Conservation (phyloP, 2,329 filamentous ascomycete species). For the Berkeleyomyces rouxiae region DNA sequence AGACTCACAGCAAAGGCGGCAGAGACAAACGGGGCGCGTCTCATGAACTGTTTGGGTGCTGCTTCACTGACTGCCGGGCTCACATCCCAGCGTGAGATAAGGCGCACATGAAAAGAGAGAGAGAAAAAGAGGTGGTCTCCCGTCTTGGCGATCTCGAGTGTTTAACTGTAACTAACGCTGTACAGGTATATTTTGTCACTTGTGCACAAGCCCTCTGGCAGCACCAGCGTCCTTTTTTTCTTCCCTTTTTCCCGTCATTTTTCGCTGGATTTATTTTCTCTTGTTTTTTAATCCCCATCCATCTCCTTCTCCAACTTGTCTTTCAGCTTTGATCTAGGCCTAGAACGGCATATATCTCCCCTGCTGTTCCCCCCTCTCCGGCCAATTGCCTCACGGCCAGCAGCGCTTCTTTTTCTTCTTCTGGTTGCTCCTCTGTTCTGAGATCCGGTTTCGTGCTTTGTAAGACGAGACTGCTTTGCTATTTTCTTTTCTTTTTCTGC, state of each 20-base stretch:
- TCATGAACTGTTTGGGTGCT: not conserved
- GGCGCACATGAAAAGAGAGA: not conserved
- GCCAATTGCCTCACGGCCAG: not conserved
- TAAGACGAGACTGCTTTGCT: not conserved
- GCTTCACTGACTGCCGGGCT: not conserved
- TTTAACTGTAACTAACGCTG: not conserved
- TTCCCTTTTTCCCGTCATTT: not conserved
- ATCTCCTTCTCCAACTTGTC: not conserved
- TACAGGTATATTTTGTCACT: no score
- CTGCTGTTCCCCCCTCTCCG: not conserved
- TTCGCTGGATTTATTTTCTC: not conserved
- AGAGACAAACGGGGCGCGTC: not conserved
- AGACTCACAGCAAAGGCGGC: not conserved
- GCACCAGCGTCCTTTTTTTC: not conserved
- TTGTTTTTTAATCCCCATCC: not conserved
- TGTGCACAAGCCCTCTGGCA: not conserved
- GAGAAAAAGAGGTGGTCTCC: not conserved
- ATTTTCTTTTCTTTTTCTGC: not conserved
- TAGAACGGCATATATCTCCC: slow-evolving; percentile 1
- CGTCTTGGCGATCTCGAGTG: not conserved
- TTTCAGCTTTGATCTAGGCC: not conserved
- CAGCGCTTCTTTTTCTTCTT: not conserved
- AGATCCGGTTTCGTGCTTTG: no score
- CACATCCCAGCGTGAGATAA: not conserved
- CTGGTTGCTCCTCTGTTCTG: not conserved